Evolutionary conservation across 768 basidiomycete species (phyloP), one percentile per base, ranked within the genome.

Genomic region (Favolaschia claudopus): DNA sequence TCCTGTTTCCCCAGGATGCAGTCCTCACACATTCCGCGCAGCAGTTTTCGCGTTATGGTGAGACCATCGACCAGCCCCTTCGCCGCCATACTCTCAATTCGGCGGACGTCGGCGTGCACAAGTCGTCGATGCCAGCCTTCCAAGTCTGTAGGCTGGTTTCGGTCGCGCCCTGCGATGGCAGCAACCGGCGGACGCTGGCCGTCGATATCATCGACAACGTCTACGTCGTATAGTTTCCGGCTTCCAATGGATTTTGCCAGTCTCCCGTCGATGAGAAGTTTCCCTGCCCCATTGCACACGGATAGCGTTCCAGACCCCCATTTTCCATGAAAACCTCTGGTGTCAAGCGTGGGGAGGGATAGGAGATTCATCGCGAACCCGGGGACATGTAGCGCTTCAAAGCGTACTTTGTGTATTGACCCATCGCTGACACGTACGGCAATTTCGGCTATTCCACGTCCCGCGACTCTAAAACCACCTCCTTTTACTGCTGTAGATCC

Each of bases 1-100:
- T 60, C 47, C 7, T 71, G 68, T 42, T 74, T 74, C 3, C 70
- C 70, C 31, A 64, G 66, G 0, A 72, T 64, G 47, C 74, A 74
- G 39, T 69, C 66, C n/a, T 71, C 49, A 39, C 70, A 72, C 10
- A 46, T 17, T 0, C 66, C 65, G 5, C 34, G 25, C 9, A 55
- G 6, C 4, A 45, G 24, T 13, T 7, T 7, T 3, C 48, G 38
- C 4, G 27, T 54, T 7, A 71, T 53, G 1, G 55, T 34, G 5
- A 75, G 36, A 0, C 70, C 69, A 7, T 66, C 57, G 1, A 72
- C 69, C 1, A 70, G 33, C 0, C 53, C 46, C 42, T 58, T 59
- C 8, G 6, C 44, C 4, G 52, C 28, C 61, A 70, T 55, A 4
- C 51, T 36, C 1, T 37, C 17, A 5, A 75, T 58, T 0, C 39